Percentiles rank a stretch among this genome's conserved stretches.
phyloP scores from a whole-genome alignment of 1,284 basidiomycete species.

The Cryptococcus sp. region DNA sequence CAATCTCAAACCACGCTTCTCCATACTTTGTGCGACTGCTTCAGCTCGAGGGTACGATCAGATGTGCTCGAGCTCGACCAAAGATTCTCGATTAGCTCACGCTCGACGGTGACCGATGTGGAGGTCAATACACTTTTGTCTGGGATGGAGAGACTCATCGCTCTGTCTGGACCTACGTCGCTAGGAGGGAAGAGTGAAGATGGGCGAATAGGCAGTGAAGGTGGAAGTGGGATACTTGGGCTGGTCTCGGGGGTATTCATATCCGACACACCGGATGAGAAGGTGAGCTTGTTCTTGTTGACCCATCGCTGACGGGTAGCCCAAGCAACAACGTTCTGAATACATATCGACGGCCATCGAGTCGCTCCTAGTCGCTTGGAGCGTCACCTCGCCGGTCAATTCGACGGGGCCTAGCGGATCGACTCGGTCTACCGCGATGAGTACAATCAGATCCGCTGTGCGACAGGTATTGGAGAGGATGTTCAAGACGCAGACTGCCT shows the following conservation, averaged over 20 bases:
- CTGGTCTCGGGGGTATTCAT: slow-evolving; percentile 47
- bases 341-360: slow-evolving; percentile 37
- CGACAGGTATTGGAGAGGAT: slow-evolving; percentile 77
- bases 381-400: slow-evolving; percentile 14
- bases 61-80: slow-evolving; percentile 48
- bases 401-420: not conserved
- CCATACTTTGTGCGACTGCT: slow-evolving; percentile 71
- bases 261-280: slow-evolving; percentile 32
- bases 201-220: slow-evolving; percentile 47
- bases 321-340: slow-evolving; percentile 5
- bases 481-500: slow-evolving; percentile 70
- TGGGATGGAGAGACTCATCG: slow-evolving; percentile 70
- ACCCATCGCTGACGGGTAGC: slow-evolving; percentile 11
- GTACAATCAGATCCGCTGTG: slow-evolving; percentile 54
- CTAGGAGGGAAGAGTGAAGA: slow-evolving; percentile 22
- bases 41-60: slow-evolving; percentile 66
- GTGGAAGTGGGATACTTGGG: slow-evolving; percentile 45
- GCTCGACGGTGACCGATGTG: slow-evolving; percentile 58
- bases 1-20: slow-evolving; percentile 62
- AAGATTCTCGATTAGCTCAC: slow-evolving; percentile 5
- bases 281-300: slow-evolving; percentile 21
- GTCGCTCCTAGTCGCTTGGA: slow-evolving; percentile 34
- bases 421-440: slow-evolving; percentile 39
- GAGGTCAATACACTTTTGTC: slow-evolving; percentile 79
- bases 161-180: slow-evolving; percentile 50